Percentiles rank a stretch among this genome's conserved stretches.
Evolutionary conservation across 805 yeast species (phyloP).

Genomic region (Saccharomycodes ludwigii): DNA sequence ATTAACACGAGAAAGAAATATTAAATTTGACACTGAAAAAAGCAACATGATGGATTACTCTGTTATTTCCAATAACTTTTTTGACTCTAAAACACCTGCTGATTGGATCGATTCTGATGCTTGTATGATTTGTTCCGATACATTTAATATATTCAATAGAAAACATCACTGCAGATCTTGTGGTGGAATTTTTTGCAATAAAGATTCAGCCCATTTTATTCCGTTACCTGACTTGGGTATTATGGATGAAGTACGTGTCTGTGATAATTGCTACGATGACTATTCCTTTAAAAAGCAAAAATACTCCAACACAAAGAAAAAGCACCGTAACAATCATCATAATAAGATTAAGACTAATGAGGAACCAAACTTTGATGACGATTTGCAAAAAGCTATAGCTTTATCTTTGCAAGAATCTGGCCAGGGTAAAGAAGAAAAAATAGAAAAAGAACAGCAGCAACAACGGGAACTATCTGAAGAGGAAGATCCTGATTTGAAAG

Average conservation of each 20-base stretch:
- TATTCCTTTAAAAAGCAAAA: slow-evolving; percentile 27
- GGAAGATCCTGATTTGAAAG: slow-evolving; percentile 80
- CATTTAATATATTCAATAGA: slow-evolving; percentile 72
- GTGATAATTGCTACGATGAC: slow-evolving; percentile 76
- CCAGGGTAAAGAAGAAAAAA: slow-evolving; percentile 10
- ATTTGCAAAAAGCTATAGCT: slow-evolving; percentile 63
- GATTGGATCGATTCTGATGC: slow-evolving; percentile 95
- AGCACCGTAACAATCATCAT: slow-evolving; percentile 8
- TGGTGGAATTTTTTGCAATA: slow-evolving; percentile 86
- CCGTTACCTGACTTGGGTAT: slow-evolving; percentile 80
- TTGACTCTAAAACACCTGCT: slow-evolving; percentile 89
- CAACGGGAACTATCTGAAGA: slow-evolving; percentile 30
- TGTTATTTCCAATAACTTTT: slow-evolving; percentile 35
- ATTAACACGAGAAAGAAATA: slow-evolving; percentile 4
- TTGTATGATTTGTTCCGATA: slow-evolving; percentile 83
- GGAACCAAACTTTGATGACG: slow-evolving; percentile 30
- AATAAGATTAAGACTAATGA: slow-evolving; percentile 17
- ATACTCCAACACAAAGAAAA: slow-evolving; percentile 11
- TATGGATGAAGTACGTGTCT: slow-evolving; percentile 79
- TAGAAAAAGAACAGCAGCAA: slow-evolving; percentile 6
- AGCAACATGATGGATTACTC: slow-evolving; percentile 3
- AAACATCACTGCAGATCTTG: slow-evolving; percentile 96
- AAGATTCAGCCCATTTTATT: slow-evolving; percentile 62
- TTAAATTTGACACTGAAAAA: slow-evolving; percentile 1
- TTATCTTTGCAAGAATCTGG: slow-evolving; percentile 54